These are phyloP conservation scores for Ustilago tritici DNA, from an alignment of 1,284 basidiomycete genomes.

Conservation along the genomic window DNA sequence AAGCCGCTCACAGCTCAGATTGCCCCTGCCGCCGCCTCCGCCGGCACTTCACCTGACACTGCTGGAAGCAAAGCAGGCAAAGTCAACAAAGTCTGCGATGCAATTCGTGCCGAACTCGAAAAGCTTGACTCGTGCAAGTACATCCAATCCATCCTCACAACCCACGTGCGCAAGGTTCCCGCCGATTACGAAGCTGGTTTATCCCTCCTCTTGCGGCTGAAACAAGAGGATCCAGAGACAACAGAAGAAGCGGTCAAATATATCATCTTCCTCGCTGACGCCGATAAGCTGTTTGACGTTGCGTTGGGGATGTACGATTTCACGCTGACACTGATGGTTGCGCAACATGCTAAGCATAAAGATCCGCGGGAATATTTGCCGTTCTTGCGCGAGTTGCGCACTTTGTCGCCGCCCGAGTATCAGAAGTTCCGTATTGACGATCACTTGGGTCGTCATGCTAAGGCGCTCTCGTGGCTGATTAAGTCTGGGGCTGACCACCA, in stretches of 20 bases:
- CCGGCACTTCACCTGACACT: background rate
- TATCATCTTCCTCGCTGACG: constrained; percentile 96
- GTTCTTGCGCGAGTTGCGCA: constrained; percentile 88
- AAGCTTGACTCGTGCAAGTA: constrained; percentile 80
- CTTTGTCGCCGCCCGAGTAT: constrained; percentile 80
- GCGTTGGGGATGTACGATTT: constrained; percentile 99
- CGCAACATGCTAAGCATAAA: constrained; percentile 95
- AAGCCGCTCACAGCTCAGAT: constrained; percentile 41
- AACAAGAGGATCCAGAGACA: constrained; percentile 78
- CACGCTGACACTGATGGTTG: constrained; percentile 91
- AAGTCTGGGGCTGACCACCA: constrained; percentile 81
- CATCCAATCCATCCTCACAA: constrained; percentile 89
- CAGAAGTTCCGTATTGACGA: constrained; percentile 94
- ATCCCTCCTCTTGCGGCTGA: constrained; percentile 80
- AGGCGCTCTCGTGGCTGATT: constrained; percentile 81
- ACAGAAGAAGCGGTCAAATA: constrained; percentile 98
- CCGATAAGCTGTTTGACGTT: constrained; percentile 89
- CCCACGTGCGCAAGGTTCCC: constrained; percentile 90
- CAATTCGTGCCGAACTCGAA: constrained; percentile 81
- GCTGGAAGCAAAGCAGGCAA: constrained; percentile 71
- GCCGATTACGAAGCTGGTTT: constrained; percentile 91
- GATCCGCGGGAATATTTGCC: constrained; percentile 98
- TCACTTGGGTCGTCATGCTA: constrained; percentile 81
- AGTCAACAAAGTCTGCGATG: constrained; percentile 82
- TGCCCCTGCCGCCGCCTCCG: background rate